Conservation (phyloP, 305 asterid species). For the Ilex paraguariensis region DNA sequence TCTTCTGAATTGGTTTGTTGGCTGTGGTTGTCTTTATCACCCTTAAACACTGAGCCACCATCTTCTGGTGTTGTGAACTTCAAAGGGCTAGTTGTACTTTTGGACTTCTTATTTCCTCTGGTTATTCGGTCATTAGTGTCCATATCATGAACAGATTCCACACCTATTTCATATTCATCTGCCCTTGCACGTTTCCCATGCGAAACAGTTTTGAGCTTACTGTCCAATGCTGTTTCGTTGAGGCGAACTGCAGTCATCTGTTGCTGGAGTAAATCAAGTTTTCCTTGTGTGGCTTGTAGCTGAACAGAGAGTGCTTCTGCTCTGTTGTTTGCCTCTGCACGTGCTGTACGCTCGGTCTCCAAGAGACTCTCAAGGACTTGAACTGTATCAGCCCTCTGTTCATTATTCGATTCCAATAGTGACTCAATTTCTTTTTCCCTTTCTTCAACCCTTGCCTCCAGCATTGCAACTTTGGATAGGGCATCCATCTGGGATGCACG, state of each 20-base stretch:
- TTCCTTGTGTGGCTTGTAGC: slow-evolving; percentile 80
- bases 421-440: slow-evolving; percentile 79
- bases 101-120: slow-evolving; percentile 70
- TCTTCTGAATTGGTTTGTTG: slow-evolving; percentile 53
- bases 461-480: slow-evolving; percentile 41
- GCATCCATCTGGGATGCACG: slow-evolving; percentile 76
- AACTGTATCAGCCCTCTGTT: slow-evolving; percentile 65
- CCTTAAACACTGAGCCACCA: slow-evolving; percentile 29
- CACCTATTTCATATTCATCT: slow-evolving; percentile 70
- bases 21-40: slow-evolving; percentile 50
- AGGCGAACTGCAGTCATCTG: slow-evolving; percentile 61
- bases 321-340: slow-evolving; percentile 73
- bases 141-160: slow-evolving; percentile 58
- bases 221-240: slow-evolving; percentile 59
- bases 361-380: slow-evolving; percentile 69
- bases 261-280: slow-evolving; percentile 75
- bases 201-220: slow-evolving; percentile 58
- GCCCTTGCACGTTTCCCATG: slow-evolving; percentile 70
- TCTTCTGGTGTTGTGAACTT: slow-evolving; percentile 61
- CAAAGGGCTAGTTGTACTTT: slow-evolving; percentile 67
- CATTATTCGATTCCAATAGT: slow-evolving; percentile 60
- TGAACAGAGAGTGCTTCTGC: slow-evolving; percentile 83
- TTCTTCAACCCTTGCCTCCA: slow-evolving; percentile 71
- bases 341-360: slow-evolving; percentile 80
- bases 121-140: slow-evolving; percentile 39